A percentile compares a stretch with the other conserved stretches of the same genome.
Evolutionary conservation across 768 basidiomycete species (phyloP).

Genomic region (Lentinula detonsa): DNA sequence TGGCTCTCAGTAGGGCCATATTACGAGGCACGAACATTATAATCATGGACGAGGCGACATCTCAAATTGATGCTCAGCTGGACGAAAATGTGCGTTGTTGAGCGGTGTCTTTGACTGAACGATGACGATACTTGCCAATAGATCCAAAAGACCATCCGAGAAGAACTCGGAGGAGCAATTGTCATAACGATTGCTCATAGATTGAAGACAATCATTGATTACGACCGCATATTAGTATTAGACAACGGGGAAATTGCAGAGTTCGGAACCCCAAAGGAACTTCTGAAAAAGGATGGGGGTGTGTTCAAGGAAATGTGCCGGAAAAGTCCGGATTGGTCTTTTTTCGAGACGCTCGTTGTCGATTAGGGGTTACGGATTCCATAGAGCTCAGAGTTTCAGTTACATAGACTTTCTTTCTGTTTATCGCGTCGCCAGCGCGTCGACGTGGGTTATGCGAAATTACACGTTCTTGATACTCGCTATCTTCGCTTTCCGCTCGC

Average conservation of each 20-base stretch:
- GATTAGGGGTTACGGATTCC: neutral
- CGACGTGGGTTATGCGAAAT: neutral
- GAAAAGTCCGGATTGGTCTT: conserved; percentile 50
- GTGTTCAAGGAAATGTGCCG: conserved; percentile 66
- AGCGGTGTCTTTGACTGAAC: neutral
- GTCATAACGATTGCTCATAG: conserved; percentile 84
- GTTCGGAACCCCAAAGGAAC: conserved; percentile 57
- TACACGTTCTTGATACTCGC: neutral
- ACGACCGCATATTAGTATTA: conserved; percentile 69
- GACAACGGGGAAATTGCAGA: conserved; percentile 65
- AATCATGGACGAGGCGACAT: conserved; percentile 76
- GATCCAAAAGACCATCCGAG: conserved; percentile 71
- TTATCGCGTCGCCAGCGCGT: neutral
- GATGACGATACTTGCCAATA: conserved; percentile 15
- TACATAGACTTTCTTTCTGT: neutral
- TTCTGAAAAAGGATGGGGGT: conserved; percentile 50
- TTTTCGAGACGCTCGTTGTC: conserved; percentile 23
- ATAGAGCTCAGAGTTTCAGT: neutral
- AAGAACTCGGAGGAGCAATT: conserved; percentile 64
- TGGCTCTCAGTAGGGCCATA: conserved; percentile 66
- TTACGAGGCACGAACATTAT: conserved; percentile 60
- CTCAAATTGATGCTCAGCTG: conserved; percentile 64
- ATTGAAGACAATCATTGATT: conserved; percentile 71
- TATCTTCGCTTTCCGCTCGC: neutral
- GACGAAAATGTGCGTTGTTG: conserved; percentile 50